Conservation (phyloP, 306 rosid genomes). For the Casuarina equisetifolia region DNA sequence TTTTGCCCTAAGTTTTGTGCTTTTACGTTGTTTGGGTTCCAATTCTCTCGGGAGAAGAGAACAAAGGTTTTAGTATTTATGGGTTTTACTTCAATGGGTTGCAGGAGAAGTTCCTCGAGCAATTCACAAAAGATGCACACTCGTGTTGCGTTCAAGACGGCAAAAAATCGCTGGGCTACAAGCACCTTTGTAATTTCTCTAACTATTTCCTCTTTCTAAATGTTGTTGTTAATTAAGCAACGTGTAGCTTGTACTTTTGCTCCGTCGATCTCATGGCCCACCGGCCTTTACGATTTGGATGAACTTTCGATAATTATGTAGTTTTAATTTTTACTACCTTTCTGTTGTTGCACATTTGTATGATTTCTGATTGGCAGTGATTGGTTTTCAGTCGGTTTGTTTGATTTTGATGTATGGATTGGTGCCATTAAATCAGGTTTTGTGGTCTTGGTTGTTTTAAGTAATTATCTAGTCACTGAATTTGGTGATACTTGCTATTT, state of each 20-base stretch:
- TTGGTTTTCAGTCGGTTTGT: background rate
- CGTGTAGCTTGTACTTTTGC: background rate
- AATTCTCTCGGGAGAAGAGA: background rate
- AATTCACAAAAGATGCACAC: conserved; percentile 57
- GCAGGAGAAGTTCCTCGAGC: conserved; percentile 86
- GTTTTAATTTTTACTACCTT: background rate
- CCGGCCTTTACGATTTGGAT: background rate
- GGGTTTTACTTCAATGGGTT: background rate
- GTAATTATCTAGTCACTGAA: background rate
- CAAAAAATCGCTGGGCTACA: conserved; percentile 68
- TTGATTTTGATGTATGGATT: background rate
- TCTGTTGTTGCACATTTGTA: background rate
- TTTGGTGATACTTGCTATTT: background rate
- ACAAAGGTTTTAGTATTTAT: background rate
- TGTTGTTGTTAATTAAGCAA: background rate
- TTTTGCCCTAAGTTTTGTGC: background rate
- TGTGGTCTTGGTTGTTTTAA: background rate
- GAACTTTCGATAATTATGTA: background rate
- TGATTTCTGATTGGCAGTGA: background rate
- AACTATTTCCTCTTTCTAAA: background rate
- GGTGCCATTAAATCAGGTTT: background rate
- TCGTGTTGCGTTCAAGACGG: conserved; percentile 53
- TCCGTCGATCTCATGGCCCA: background rate
- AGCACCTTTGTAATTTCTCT: conserved; percentile 62
- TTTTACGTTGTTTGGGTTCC: background rate